Evolutionary conservation across 148 eudicot genomes (phyloP).

Genomic region (Amaranthus hypochondriacus): DNA sequence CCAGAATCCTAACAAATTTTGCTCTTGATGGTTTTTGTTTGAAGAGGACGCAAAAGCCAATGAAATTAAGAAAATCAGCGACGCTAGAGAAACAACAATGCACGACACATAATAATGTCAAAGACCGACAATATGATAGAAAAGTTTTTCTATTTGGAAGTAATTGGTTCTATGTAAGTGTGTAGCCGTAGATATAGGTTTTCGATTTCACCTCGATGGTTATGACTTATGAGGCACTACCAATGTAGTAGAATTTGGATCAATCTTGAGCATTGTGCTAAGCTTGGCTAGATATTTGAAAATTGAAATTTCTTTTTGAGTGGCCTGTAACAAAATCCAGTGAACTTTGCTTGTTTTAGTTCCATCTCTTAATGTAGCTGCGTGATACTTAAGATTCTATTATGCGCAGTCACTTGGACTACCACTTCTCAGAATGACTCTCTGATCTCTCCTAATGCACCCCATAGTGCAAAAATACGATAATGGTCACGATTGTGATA

Average conservation of each 20-base stretch:
- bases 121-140: background rate
- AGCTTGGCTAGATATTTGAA: background rate
- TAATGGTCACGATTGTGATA: too few relatives aligned
- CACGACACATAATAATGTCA: too few relatives aligned
- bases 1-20: background rate
- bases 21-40: background rate
- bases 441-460: background rate
- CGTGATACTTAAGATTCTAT: background rate
- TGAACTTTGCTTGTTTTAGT: background rate
- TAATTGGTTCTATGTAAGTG: background rate
- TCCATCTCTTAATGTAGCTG: background rate
- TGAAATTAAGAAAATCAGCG: too few relatives aligned
- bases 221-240: too few relatives aligned
- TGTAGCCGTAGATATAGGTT: background rate
- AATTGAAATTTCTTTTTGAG: background rate
- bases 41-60: background rate
- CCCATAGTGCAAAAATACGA: background rate
- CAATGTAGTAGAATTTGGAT: background rate
- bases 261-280: background rate
- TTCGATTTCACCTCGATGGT: background rate
- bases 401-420: background rate
- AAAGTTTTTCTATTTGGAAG: background rate
- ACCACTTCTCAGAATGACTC: background rate
- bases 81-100: background rate
- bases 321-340: background rate